Evolutionary conservation across 1,139 yeast genomes (phyloP).

Genomic region (Kluyveromyces sp.): DNA sequence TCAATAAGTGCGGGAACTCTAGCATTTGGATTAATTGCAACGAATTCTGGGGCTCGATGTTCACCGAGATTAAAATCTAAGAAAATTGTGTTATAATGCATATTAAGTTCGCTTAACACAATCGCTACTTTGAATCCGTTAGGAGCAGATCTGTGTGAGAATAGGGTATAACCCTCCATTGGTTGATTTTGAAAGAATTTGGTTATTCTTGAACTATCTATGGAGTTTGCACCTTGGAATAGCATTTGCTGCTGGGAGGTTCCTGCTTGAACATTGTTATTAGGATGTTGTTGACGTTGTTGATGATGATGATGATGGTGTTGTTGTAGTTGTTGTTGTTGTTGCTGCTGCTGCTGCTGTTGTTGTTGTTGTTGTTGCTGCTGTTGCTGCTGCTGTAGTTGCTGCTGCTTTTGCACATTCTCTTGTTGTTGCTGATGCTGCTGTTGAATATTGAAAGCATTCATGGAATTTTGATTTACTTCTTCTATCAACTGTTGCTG

Average conservation of each 20-base stretch:
- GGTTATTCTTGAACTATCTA: constrained; percentile 48
- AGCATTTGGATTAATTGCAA: constrained; percentile 87
- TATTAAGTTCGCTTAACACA: constrained; percentile 73
- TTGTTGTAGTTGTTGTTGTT: constrained; percentile 14
- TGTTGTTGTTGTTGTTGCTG: constrained; percentile 14
- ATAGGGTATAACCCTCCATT: constrained; percentile 74
- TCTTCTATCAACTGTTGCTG: constrained; percentile 12
- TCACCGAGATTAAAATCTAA: constrained; percentile 85
- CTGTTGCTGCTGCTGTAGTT: constrained; percentile 7
- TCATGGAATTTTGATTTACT: constrained; percentile 8
- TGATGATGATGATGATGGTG: constrained; percentile 15
- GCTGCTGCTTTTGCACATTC: neutral
- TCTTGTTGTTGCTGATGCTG: constrained; percentile 6
- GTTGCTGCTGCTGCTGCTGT: constrained; percentile 9
- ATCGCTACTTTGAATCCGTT: constrained; percentile 96
- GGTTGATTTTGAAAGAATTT: constrained; percentile 75
- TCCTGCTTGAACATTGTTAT: constrained; percentile 16
- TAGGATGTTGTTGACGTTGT: constrained; percentile 13
- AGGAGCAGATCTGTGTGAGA: constrained; percentile 90
- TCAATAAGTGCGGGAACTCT: constrained; percentile 92
- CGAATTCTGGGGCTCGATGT: constrained; percentile 89
- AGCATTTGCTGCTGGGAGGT: constrained; percentile 10
- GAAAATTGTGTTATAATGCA: constrained; percentile 74
- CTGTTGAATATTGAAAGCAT: constrained; percentile 8
- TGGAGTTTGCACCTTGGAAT: constrained; percentile 15